Evolutionary conservation across 2,329 filamentous ascomycete species (phyloP).

Genomic region (Aspergillus persii): DNA sequence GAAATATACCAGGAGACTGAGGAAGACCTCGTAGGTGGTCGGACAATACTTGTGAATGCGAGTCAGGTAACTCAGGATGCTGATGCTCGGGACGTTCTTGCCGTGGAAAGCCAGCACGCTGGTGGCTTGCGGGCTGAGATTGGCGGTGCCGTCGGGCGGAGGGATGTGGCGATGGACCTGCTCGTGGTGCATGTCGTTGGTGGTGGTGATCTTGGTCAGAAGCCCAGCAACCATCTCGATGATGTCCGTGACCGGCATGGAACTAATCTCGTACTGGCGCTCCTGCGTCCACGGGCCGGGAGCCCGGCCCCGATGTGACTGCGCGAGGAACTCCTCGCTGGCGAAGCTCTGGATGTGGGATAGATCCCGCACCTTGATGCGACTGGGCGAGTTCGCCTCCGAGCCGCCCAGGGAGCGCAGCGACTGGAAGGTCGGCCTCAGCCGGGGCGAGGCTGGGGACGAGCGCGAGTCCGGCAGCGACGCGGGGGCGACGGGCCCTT

Average conservation of each 20-base stretch:
- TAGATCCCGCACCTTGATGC: constrained; percentile 81
- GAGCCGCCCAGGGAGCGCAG: constrained; percentile 44
- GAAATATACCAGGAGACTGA: constrained; percentile 94
- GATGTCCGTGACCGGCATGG: constrained; percentile 94
- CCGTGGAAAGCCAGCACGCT: constrained; percentile 93
- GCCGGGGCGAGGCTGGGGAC: constrained; percentile 46
- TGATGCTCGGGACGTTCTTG: constrained; percentile 96
- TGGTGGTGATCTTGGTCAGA: constrained; percentile 93
- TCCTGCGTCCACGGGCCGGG: constrained; percentile 49
- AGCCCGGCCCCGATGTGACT: constrained; percentile 46
- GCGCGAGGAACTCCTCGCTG: constrained; percentile 68
- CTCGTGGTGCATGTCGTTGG: constrained; percentile 92
- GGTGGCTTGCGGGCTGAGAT: constrained; percentile 62
- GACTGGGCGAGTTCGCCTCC: constrained; percentile 50
- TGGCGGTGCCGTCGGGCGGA: constrained; percentile 57
- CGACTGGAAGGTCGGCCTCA: constrained; percentile 46
- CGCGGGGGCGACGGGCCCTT: constrained; percentile 25
- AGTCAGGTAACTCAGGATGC: constrained; percentile 90
- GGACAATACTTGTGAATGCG: constrained; percentile 99
- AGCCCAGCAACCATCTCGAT: constrained; percentile 99
- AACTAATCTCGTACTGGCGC: constrained; percentile 86
- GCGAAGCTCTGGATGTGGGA: constrained; percentile 89
- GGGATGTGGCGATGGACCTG: constrained; percentile 75
- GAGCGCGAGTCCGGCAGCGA: constrained; percentile 30
- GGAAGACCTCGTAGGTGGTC: constrained; percentile 95